Evolutionary conservation across 2,329 filamentous ascomycete genomes (phyloP).

Genomic region (Zopfia rhizophila): DNA sequence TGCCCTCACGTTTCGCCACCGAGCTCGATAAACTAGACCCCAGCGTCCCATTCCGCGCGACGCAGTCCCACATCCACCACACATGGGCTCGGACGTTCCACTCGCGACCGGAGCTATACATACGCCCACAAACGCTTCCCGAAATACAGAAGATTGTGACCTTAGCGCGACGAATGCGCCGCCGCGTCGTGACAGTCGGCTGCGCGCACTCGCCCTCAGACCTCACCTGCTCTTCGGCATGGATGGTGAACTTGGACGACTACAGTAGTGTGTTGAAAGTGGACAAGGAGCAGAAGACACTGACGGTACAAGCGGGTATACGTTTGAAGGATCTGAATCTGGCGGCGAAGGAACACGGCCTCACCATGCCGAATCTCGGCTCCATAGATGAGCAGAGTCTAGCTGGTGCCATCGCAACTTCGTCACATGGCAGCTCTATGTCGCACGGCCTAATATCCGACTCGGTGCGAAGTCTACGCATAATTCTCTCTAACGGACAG

Average conservation of each 20-base stretch:
- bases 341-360: slow-evolving; percentile 76
- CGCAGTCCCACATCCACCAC: slow-evolving; percentile 77
- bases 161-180: slow-evolving; percentile 82
- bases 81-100: slow-evolving; percentile 97
- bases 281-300: slow-evolving; percentile 71
- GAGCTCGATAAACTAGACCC: slow-evolving; percentile 70
- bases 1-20: slow-evolving; percentile 56
- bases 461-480: slow-evolving; percentile 76
- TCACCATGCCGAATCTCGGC: slow-evolving; percentile 91
- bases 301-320: slow-evolving; percentile 89
- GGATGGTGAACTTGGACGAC: slow-evolving; percentile 93
- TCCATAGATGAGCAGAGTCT: slow-evolving; percentile 96
- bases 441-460: slow-evolving; percentile 86
- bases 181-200: slow-evolving; percentile 86
- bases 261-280: slow-evolving; percentile 78
- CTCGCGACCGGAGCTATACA: slow-evolving; percentile 88
- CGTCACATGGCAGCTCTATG: slow-evolving; percentile 90
- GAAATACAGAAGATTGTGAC: slow-evolving; percentile 87
- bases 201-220: slow-evolving; percentile 92
- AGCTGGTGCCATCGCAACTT: slow-evolving; percentile 90
- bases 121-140: slow-evolving; percentile 79
- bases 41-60: slow-evolving; percentile 79
- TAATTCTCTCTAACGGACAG: slow-evolving; percentile 84
- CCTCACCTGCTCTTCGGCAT: slow-evolving; percentile 90
- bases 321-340: slow-evolving; percentile 78